Evolutionary conservation across 805 yeast genomes (phyloP), one percentile per base, ranked within the genome.

Genomic region (Gaillardinia entomophila): DNA sequence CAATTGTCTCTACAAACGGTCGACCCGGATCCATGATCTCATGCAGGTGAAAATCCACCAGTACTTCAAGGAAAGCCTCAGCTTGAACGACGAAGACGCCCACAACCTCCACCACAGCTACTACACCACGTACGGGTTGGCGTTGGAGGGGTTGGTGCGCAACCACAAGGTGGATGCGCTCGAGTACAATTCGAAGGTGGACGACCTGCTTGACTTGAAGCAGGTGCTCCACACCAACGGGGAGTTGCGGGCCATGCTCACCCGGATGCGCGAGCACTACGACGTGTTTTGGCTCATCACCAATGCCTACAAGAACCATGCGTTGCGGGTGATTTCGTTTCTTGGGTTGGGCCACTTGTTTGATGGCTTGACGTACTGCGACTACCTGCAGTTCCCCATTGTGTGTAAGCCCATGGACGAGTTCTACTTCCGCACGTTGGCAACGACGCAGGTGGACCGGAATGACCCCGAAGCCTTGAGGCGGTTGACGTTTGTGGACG

Each of bases 281-380:
- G 81, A 79, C 46, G 70, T 79, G 49, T 62, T 90, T 41, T 90
- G 98, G 98, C 70, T 92, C 27, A 83, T 87, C 49, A 90, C 98
- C 4, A 90, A 90, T 55, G 97, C 98, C 2, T 90, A 90, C 62
- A 79, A 81, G 52, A 87, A 77, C 49, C 98, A 90, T 58, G 98
- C 90, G 0, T 48, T 79, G 28, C 69, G 97, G 31, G 95, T 87
- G 19, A 69, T 88, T 13, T 71, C 78, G 27, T 66, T 90, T 30
- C 64, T 90, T 30, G 97, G 96, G 2, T 55, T 90, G 18, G 97
- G 90, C n/a, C 96, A 89, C 53, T 53, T 87, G 34, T 89, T 92
- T 53, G 97, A 90, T 43, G 98, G 98, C 0, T 71, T 92, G 44
- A 87, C 97, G 1, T 90, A 66, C 58, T 92, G 98, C 61, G 95